Base-by-base conservation (phyloP, 106 monocot species). In the Platanthera zijinensis region DNA sequence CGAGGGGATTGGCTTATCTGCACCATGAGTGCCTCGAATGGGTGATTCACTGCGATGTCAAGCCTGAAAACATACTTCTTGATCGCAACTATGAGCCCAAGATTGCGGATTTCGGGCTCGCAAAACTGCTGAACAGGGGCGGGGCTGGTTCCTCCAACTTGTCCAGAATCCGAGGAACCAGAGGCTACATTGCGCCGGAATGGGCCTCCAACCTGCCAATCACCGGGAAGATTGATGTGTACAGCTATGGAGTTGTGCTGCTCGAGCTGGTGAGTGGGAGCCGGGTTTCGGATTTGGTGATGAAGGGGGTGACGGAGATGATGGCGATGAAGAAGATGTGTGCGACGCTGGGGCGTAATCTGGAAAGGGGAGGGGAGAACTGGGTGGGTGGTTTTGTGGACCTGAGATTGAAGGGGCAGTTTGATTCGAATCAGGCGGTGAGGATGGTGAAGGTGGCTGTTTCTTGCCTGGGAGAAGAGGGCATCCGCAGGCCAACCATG, bases 21-120 rank as follows among this genome's bases (percentile, higher is more conserved):
- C 90, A 90, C 49, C 82, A 88, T 75, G 90, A 90, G 70, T 90
- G 90, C 64, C 81, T 87, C 5, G 90, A 90, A 25, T 90, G 90
- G 90, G 71, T 90, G 30, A 80, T 90, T 14, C 90, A 90, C 71
- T 90, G 87, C 51, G 90, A 90, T 48, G 71, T 90, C 30, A 90
- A 90, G 79, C 90, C 87, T 4, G 87, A 87, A 57, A 90, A 87
- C 68, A 85, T 90, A 52, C 81, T 90, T 7, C 52, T 90, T 12
- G 87, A 85, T 48, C 0, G 6, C 0, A 79, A 78, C 46, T 84
- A 74, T 15, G 85, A 85, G 54, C 85, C 90, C 0, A 81, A 81
- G 48, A 74, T 81, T 70, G 80, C 75, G 0, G 80, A 81, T 39
- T 81, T 81, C 25, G 75, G 80, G 32, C 64, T 81, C 2, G 75